Evolutionary conservation across 2,329 filamentous ascomycete species (phyloP), one percentile per base, ranked within the genome.

Genomic region (Fusarium fujikuroi): DNA sequence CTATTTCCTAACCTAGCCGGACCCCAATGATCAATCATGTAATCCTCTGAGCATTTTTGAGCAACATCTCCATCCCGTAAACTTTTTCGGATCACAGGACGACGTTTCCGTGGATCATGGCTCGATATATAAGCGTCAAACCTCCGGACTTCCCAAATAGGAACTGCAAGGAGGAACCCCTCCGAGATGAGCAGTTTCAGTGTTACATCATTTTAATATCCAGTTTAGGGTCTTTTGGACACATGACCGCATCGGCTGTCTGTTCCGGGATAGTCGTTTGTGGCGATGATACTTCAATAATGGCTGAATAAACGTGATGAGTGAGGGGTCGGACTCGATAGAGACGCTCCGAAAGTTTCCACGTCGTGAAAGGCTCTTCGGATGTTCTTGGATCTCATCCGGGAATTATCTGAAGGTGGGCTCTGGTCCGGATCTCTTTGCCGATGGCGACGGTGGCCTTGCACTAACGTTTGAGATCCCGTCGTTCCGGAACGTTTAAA

Each of bases 111-210:
- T 60, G 16, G 32, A 43, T 23, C 43, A 34, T 66, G 66, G 66
- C 42, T 49, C 50, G 67, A 58, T 43, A 28, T 37, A 58, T 56
- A 23, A 39, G 18, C 23, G 19, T 61, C 18, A 56, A 42, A 54
- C n/a, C 73, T 66, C 60, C 67, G 64, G 30, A 21, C 30, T 67
- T 63, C 61, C 65, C 58, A 54, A 63, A 61, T 54, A 60, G 65
- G 73, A 60, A 73, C 42, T 47, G 18, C 40, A 65, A 50, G 70
- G 70, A 70, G 52, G 60, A 34, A 54, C 53, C 39, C 62, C 64
- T 75, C 73, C 73, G 73, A 74, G 60, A 60, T 67, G 70, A 64
- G 52, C 54, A 49, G 37, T 59, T 25, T 39, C 44, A 46, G 56
- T 62, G 60, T 66, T 72, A 56, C 70, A 68, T 68, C 23, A 56